These are phyloP conservation scores for Populus simonii DNA, from an alignment of 345 rosid genomes.

Conservation along the genomic window DNA sequence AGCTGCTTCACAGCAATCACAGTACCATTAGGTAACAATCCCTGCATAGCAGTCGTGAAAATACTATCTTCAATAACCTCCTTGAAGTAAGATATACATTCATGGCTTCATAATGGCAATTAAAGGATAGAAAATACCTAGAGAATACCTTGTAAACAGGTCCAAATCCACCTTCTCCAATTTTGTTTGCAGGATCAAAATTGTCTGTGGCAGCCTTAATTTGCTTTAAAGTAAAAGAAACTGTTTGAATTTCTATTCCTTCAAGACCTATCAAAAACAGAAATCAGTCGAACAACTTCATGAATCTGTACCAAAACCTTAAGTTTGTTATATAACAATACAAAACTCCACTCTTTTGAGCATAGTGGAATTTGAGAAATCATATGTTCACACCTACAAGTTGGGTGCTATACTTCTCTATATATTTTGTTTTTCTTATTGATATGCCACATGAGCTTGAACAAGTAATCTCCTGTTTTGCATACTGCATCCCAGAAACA, in stretches of 20 bases:
- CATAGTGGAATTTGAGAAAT: too few relatives aligned
- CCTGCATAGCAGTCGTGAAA: conserved; percentile 8
- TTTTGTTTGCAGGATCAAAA: conserved; percentile 47
- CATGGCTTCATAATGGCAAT: not conserved
- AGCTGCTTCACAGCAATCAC: conserved; percentile 18
- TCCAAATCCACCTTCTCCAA: conserved; percentile 74
- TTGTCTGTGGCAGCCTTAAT: conserved; percentile 52
- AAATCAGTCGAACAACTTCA: not conserved
- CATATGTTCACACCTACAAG: too few relatives aligned
- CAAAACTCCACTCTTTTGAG: not conserved
- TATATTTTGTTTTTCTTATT: not conserved
- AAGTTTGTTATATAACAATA: not conserved
- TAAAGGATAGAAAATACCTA: not conserved
- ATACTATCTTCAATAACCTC: not conserved
- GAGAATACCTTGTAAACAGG: conserved; percentile 53
- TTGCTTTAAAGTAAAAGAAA: conserved; percentile 44
- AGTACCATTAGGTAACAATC: conserved; percentile 14
- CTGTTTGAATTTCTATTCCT: conserved; percentile 21
- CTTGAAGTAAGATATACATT: not conserved
- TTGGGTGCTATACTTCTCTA: too few relatives aligned
- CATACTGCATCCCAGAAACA: not conserved
- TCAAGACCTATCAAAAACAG: conserved; percentile 16
- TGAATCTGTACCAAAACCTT: not conserved
- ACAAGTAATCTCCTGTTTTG: not conserved
- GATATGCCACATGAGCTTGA: not conserved